Evolutionary conservation across 139 green algal genomes (phyloP), one percentile per base, ranked within the genome.

Genomic region (Chlamydomonas sp.): DNA sequence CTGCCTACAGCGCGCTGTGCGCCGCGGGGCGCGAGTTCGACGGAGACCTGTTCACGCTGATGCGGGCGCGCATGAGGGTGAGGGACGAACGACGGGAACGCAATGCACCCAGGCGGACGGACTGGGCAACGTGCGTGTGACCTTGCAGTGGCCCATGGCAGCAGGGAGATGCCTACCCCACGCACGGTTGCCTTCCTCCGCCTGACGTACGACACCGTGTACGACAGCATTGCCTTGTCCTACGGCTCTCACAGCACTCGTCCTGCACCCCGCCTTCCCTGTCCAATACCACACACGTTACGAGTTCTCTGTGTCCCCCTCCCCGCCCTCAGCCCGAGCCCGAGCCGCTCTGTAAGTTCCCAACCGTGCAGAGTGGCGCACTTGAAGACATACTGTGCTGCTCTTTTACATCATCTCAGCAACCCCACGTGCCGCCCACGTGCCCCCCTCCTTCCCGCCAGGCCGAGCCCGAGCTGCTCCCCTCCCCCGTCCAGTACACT

Each of bases 31-130:
- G 57, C 12, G 67, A 10, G 5, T 2, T 2, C 1, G 66, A 85
- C 4, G 63, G 63, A 9, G 84, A 88, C 59, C 63, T 88, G 17
- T 83, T 88, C 20, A 63, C 63, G 0, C 57, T 88, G 17, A 61
- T 83, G 58, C 78, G 84, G 4, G 75, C 84, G 4, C 57, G 75
- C 4, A 57, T 83, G 0, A 15, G 68, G 73, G 83, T 87, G 31
- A 79, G 79, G 18, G 73, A 49, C 31, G 31, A 49, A 49, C 31
- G 31, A 49, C 31, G 31, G 31, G 31, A 49, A 49, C 31, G 31
- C 31, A 49, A 49, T 49, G 31, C 66, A 14, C 66, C 9, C 66
- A 71, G 66, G 10, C 66, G 66, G 66, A 10, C 10, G 66, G 10
- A 14, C 66, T 71, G 31, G 31, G 10, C 66, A 71, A 14, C 10